Base-by-base conservation (phyloP, 1,284 basidiomycete genomes). In the Marasmius fiardii region DNA sequence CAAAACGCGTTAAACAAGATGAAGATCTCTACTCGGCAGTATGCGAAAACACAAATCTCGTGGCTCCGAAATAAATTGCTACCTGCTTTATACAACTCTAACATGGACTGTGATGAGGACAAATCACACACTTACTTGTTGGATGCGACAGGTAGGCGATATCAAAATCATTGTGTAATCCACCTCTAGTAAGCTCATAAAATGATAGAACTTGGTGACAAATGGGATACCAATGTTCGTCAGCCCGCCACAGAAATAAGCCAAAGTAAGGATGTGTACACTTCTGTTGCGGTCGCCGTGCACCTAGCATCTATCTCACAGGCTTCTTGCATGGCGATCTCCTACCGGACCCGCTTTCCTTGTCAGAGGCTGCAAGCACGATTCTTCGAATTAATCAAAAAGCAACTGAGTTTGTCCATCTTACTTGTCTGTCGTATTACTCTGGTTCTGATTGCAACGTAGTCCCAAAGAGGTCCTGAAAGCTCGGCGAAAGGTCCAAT, bases 1-100 rank as follows among this genome's bases (percentile, higher is more conserved):
- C 58, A 69, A 7, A 70, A 73, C 18, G 92, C 91, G 0, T 74
- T 93, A 1, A 85, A 89, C 39, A 79, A 79, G 20, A 98, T 94
- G 83, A 97, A 98, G 70, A 70, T 82, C 0, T 88, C 89, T 0
- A 99, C 96, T 1, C 76, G 92, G 18, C 90, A 94, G 70, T 99
- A 99, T 66, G 93, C 97, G 0, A 93, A 91, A 67, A 80, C 87
- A 18, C 97, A 99, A 68, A 78, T 95, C 37, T 87, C 88, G 50
- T 99, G 97, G 97, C 87, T 99, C 52, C 81, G 85, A 39, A 95
- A 94, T 67, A 95, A 97, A 70, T 73, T 99, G 4, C 68, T 98
- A 8, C 95, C 95, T 1, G 88, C 85, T 1, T 75, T 92, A 2
- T 67, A 80, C 34, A 78, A 77, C 31, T 78, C 81, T 11, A 78